Evolutionary conservation across 192 early-diverging fungal species (phyloP), one percentile per base, ranked within the genome.

Genomic region (Umbelopsis vinacea): DNA sequence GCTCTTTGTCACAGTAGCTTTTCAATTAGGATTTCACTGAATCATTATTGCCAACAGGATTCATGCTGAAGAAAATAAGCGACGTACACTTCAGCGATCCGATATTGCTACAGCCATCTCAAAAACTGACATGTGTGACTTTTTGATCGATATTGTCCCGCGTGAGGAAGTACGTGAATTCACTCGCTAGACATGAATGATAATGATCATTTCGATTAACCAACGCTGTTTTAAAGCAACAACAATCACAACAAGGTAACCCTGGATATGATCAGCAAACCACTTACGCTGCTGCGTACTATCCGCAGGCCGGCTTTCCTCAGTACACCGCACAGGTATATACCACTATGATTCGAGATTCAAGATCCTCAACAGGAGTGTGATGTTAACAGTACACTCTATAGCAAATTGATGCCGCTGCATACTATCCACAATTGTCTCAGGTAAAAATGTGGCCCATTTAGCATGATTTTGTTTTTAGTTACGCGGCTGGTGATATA

Each of bases 61-160:
- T 52, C 92, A 95, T 53, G 94, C 97, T 4, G 97, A 99, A 82
- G 95, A 97, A 76, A 96, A 95, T 79, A 99, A 99, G 81, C 86
- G 97, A 33, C 89, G 97, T 46, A 99, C 97, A 8, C 79, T 99
- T 48, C 97, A 98, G 83, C 81, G 94, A 53, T 91, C 89, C 46
- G 97, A 98, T 73, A 92, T 97, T 29, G 93, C 93, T 21, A 88
- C 88, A 43, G 97, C 96, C 0, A 89, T 97, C 21, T 87, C 89
- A 69, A 93, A 94, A 72, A 88, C 90, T 40, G 97, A 98, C 76
- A 92, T 93, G 92, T 98, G 94, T 85, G 97, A 98, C 73, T 98
- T 98, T 78, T 79, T 98, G 73, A 97, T 98, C 72, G 97, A 98
- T 57, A 95, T 98, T 79, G 95, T 98, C 10, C 97, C 97, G 0